phyloP scores from a whole-genome alignment of 2,329 filamentous ascomycete genomes.

The Fusarium proliferatum region DNA sequence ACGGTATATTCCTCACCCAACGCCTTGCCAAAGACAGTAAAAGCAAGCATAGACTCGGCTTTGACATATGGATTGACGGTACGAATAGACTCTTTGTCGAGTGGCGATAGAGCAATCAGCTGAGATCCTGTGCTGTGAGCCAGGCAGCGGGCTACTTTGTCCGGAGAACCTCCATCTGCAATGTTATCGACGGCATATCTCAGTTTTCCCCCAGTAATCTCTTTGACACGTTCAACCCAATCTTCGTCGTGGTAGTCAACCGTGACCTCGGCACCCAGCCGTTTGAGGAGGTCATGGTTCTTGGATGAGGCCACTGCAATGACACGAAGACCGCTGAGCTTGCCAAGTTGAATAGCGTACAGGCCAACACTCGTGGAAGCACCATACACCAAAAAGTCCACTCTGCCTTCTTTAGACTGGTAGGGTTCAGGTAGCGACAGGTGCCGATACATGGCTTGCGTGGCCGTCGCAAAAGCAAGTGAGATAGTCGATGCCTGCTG shows the following conservation, averaged over 20 bases:
- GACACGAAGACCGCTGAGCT: not conserved
- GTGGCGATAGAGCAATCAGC: not conserved
- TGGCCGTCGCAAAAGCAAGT: conserved; percentile 9
- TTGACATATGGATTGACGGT: not conserved
- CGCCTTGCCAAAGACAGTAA: conserved; percentile 10
- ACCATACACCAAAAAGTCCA: not conserved
- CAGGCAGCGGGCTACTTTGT: not conserved
- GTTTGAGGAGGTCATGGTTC: not conserved
- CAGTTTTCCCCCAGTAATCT: not conserved
- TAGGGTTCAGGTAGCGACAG: not conserved
- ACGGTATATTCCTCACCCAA: not conserved
- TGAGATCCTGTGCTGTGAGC: not conserved
- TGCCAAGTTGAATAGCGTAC: conserved; percentile 14
- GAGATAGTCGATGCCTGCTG: conserved; percentile 9
- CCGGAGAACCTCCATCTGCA: not conserved
- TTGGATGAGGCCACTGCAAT: conserved; percentile 8
- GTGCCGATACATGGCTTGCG: not conserved
- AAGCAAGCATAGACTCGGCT: not conserved
- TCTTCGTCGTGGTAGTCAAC: not conserved
- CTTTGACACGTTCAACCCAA: not conserved
- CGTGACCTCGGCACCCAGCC: not conserved
- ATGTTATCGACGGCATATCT: conserved; percentile 8
- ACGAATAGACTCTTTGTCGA: not conserved
- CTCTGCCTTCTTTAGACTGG: accelerated
- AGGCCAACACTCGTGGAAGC: conserved; percentile 14